These are phyloP conservation scores for Cryptococcus sp. DNA, from an alignment of 1,284 basidiomycete species.

Conservation along the genomic window DNA sequence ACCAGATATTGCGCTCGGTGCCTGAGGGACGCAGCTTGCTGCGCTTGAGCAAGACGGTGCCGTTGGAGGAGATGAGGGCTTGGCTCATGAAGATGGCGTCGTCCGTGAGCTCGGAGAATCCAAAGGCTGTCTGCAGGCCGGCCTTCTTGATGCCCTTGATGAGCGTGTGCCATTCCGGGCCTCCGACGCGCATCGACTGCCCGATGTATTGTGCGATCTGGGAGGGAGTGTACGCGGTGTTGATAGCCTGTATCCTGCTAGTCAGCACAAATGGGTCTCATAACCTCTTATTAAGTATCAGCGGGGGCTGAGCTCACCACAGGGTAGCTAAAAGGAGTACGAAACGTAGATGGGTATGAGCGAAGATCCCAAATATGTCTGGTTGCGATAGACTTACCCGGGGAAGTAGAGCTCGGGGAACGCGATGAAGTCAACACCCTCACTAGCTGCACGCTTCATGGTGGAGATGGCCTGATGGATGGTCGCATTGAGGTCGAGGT, in stretches of 20 bases:
- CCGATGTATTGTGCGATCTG: slow-evolving; percentile 1
- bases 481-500: slow-evolving; percentile 11
- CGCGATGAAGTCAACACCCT: slow-evolving; percentile 10
- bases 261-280: neutral
- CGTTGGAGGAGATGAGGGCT: slow-evolving; percentile 10
- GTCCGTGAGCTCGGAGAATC: slow-evolving; percentile 12
- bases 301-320: neutral
- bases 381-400: neutral
- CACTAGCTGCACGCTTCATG: slow-evolving; percentile 10
- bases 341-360: too few relatives aligned
- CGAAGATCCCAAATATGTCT: neutral
- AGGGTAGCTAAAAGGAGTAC: neutral
- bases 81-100: slow-evolving; percentile 17
- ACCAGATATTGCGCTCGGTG: slow-evolving; percentile 10
- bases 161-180: slow-evolving; percentile 10
- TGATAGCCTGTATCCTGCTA: too few relatives aligned
- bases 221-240: neutral
- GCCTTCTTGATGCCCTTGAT: slow-evolving; percentile 1
- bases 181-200: slow-evolving; percentile 13
- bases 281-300: neutral
- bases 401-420: slow-evolving; percentile 19
- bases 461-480: slow-evolving; percentile 10
- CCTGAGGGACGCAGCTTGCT: slow-evolving; percentile 18
- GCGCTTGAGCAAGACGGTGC: slow-evolving; percentile 15
- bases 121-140: slow-evolving; percentile 13